A percentile compares a stretch with the other conserved stretches of the same genome.
phyloP scores from a whole-genome alignment of 148 eudicot genomes.

The Heliamphora exappendiculata region DNA sequence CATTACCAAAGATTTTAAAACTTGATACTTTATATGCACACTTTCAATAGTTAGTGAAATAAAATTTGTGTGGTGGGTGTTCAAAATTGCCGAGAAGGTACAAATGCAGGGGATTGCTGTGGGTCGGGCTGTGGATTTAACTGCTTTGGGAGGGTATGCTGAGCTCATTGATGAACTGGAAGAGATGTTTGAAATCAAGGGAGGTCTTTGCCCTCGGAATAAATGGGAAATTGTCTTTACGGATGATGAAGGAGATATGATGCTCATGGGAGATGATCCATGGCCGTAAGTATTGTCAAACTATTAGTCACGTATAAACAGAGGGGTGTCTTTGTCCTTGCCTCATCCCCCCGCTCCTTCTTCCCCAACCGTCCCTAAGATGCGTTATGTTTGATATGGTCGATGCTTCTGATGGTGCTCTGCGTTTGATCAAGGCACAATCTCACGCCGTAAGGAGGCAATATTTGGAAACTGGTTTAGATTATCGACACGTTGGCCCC shows the following conservation, averaged over 20 bases:
- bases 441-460: no score
- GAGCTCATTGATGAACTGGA: conserved; percentile 73
- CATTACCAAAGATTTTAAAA: neutral
- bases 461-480: no score
- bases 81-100: conserved; percentile 35
- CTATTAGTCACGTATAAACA: neutral
- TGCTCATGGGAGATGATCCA: conserved; percentile 92
- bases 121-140: conserved; percentile 93
- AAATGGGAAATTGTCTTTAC: conserved; percentile 89
- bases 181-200: conserved; percentile 69
- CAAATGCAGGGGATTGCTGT: conserved; percentile 97
- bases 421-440: no score
- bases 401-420: no score
- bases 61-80: neutral
- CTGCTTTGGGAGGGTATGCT: conserved; percentile 49
- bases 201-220: conserved; percentile 52
- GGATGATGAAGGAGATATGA: conserved; percentile 89
- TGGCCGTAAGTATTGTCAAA: conserved; percentile 62
- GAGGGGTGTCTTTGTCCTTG: no score
- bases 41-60: neutral
- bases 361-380: no score
- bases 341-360: no score
- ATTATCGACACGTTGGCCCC: no score
- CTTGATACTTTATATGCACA: neutral
- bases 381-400: no score